Conservation (phyloP, 2,329 filamentous ascomycete species). For the Pseudogymnoascus sp. region DNA sequence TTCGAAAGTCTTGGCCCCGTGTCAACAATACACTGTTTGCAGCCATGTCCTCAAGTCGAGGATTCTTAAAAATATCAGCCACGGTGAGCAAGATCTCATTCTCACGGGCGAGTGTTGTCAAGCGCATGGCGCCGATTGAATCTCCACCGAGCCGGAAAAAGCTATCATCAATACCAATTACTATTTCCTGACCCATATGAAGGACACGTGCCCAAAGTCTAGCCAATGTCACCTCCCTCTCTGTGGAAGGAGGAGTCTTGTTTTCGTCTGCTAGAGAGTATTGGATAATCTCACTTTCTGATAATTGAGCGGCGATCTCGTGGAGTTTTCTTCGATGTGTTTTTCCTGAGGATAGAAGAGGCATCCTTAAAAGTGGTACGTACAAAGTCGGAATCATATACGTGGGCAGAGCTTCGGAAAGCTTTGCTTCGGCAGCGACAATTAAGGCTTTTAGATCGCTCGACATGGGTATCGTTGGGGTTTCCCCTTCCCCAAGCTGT, state of each 20-base stretch:
- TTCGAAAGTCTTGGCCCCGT: neutral
- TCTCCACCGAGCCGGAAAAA: constrained; percentile 34
- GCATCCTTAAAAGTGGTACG: constrained; percentile 24
- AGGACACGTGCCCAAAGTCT: neutral
- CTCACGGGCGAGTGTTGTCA: constrained; percentile 32
- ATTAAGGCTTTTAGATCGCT: neutral
- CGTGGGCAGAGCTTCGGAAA: constrained; percentile 21
- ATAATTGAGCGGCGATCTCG: constrained; percentile 27
- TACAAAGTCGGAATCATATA: constrained; percentile 33
- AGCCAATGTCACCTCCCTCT: neutral
- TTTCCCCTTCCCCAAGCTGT: neutral
- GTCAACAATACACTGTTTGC: neutral
- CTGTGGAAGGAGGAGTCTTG: neutral
- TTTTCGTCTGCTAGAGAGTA: neutral
- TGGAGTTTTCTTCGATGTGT: constrained; percentile 24
- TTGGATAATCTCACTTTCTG: constrained; percentile 13
- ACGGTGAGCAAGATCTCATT: constrained; percentile 30
- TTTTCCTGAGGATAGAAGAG: constrained; percentile 26
- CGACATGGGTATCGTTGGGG: neutral
- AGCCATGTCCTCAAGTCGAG: constrained; percentile 13
- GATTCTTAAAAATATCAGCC: constrained; percentile 34
- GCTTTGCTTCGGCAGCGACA: neutral
- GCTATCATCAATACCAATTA: constrained; percentile 25
- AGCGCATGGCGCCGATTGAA: constrained; percentile 31
- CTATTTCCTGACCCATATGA: neutral